A percentile compares a stretch with the other conserved stretches of the same genome.
phyloP scores from a whole-genome alignment of 441 rosid genomes.

The Croton laevigatus region DNA sequence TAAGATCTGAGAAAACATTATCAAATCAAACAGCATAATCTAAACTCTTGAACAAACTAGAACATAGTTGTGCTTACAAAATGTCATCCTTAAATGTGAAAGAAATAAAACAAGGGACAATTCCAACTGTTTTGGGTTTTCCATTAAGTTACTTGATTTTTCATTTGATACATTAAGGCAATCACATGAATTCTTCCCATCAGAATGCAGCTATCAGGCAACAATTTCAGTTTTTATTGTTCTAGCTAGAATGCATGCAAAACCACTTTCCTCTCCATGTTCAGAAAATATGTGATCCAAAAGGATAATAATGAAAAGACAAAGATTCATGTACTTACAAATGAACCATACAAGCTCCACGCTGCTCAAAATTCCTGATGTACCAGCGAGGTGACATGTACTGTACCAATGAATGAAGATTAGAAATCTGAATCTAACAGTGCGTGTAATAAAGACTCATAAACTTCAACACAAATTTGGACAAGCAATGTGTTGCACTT shows the following conservation, averaged over 20 bases:
- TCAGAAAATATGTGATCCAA: background rate
- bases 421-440: background rate
- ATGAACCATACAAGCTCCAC: constrained; percentile 72
- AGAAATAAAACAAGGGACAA: background rate
- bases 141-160: background rate
- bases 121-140: background rate
- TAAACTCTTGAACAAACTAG: background rate
- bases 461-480: background rate
- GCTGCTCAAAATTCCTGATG: constrained; percentile 65
- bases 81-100: background rate
- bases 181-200: background rate
- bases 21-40: constrained; percentile 8
- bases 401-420: constrained; percentile 38
- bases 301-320: constrained; percentile 9
- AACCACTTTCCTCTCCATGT: background rate
- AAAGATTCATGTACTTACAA: constrained; percentile 50
- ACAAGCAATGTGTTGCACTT: background rate
- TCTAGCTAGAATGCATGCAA: background rate
- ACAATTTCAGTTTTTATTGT: constrained; percentile 4
- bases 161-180: background rate
- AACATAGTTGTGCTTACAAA: background rate
- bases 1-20: constrained; percentile 53
- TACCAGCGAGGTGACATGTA: constrained; percentile 88
- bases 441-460: background rate
- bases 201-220: background rate